Conservation (phyloP, 192 early-diverging fungal genomes). For the Umbelopsis vinacea region DNA sequence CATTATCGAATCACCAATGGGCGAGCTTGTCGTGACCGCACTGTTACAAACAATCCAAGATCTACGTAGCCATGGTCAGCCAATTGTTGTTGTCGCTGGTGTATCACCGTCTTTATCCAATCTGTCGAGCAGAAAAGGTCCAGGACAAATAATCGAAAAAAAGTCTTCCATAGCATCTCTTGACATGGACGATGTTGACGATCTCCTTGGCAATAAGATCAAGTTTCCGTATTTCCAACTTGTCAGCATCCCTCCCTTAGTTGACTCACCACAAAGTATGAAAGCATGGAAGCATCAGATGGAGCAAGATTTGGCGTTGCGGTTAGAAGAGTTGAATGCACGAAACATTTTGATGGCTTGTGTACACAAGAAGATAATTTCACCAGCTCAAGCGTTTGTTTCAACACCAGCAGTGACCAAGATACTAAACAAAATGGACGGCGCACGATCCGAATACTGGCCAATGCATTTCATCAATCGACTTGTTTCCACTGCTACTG, state of each 20-base stretch:
- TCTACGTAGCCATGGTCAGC: not conserved
- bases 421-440: slow-evolving; percentile 34
- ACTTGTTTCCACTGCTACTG: slow-evolving; percentile 52
- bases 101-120: not conserved
- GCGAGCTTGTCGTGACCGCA: not conserved
- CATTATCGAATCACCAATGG: slow-evolving; percentile 23
- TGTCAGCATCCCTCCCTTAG: not conserved
- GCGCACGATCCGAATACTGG: slow-evolving; percentile 47
- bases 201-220: slow-evolving; percentile 9
- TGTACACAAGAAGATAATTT: not conserved
- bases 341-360: slow-evolving; percentile 44
- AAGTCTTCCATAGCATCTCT: not conserved
- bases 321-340: slow-evolving; percentile 50
- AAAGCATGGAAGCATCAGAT: slow-evolving; percentile 34
- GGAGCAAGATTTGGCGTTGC: slow-evolving; percentile 39
- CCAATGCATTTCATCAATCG: slow-evolving; percentile 49
- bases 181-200: not conserved
- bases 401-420: slow-evolving; percentile 19
- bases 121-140: not conserved
- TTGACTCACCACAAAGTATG: not conserved
- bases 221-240: slow-evolving; percentile 21
- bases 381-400: slow-evolving; percentile 36
- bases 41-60: slow-evolving; percentile 10
- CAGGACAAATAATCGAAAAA: not conserved
- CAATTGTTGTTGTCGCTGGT: not conserved